phyloP scores from a whole-genome alignment of 2,329 filamentous ascomycete species.

The Trichoderma lentiforme region DNA sequence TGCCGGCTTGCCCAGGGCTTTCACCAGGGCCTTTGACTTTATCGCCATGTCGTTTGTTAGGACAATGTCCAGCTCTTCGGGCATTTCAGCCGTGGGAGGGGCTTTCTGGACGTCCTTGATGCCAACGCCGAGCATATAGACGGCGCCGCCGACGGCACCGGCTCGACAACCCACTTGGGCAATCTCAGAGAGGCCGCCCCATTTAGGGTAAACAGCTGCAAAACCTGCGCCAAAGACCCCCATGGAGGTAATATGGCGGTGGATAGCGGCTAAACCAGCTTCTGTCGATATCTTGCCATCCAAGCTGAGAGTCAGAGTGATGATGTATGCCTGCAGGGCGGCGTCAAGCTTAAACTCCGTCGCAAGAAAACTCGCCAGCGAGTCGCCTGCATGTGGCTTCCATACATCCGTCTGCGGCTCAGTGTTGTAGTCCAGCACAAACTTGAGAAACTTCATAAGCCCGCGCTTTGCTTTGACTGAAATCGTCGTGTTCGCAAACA shows the following conservation, averaged over 20 bases:
- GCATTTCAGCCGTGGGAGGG: conserved; percentile 21
- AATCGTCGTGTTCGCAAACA: conserved; percentile 76
- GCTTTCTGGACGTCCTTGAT: conserved; percentile 41
- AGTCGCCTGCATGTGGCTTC: conserved; percentile 52
- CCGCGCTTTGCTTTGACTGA: conserved; percentile 77
- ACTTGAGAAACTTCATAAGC: conserved; percentile 92
- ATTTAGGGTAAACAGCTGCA: conserved; percentile 85
- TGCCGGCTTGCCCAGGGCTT: conserved; percentile 35
- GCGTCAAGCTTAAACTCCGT: conserved; percentile 64
- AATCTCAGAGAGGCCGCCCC: conserved; percentile 85
- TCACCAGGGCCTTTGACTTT: conserved; percentile 53
- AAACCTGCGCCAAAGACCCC: conserved; percentile 87
- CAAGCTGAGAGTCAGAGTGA: conserved; percentile 72
- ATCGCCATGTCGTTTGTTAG: conserved; percentile 58
- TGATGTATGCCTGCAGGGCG: conserved; percentile 60
- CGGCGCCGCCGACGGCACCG: conserved; percentile 82
- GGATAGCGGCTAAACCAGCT: conserved; percentile 69
- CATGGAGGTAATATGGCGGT: conserved; percentile 79
- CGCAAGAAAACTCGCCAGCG: conserved; percentile 58
- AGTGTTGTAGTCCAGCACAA: conserved; percentile 70
- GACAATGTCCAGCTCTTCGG: conserved; percentile 39
- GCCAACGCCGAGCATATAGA: conserved; percentile 80
- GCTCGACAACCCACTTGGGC: conserved; percentile 89
- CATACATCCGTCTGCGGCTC: conserved; percentile 54
- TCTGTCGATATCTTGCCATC: conserved; percentile 57